Percentiles rank a stretch among this genome's conserved stretches.
Conservation (phyloP, 2,329 filamentous ascomycete species). For the Clarireedia hainanense region DNA sequence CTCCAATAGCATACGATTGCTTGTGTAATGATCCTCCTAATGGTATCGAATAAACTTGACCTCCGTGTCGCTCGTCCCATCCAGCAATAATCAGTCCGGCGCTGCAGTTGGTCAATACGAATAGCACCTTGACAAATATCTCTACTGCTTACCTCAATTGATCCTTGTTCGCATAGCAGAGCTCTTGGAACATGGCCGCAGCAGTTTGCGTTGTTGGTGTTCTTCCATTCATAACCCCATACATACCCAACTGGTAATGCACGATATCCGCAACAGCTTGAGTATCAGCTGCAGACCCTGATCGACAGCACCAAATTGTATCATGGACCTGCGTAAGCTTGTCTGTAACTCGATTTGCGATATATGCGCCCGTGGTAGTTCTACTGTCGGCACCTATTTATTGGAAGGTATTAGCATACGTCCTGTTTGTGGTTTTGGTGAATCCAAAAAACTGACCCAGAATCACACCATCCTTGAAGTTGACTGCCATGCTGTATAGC, state of each 20-base stretch:
- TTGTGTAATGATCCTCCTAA: conserved; percentile 96
- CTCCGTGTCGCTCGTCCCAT: conserved; percentile 89
- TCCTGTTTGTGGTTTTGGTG: not conserved
- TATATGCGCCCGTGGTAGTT: conserved; percentile 96
- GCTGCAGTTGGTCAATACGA: conserved; percentile 38
- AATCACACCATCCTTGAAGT: conserved; percentile 97
- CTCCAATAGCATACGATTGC: conserved; percentile 90
- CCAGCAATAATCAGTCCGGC: conserved; percentile 98
- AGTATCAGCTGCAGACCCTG: conserved; percentile 93
- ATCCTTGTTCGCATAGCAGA: conserved; percentile 98
- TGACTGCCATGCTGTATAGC: conserved; percentile 81
- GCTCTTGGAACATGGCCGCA: conserved; percentile 91
- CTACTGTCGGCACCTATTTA: conserved; percentile 77
- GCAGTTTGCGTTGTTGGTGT: conserved; percentile 90
- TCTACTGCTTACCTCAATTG: conserved; percentile 61
- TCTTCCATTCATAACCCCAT: conserved; percentile 83
- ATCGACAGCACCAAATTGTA: conserved; percentile 99
- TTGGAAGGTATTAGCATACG: conserved; percentile 11
- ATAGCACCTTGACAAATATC: not conserved
- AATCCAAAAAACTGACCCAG: conserved; percentile 48
- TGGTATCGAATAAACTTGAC: conserved; percentile 95
- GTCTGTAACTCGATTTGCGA: conserved; percentile 98
- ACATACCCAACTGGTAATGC: conserved; percentile 90
- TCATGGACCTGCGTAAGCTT: conserved; percentile 98
- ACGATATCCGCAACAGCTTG: conserved; percentile 98